Conservation (phyloP, 1,139 yeast species). For the Pneumocystis murina region DNA sequence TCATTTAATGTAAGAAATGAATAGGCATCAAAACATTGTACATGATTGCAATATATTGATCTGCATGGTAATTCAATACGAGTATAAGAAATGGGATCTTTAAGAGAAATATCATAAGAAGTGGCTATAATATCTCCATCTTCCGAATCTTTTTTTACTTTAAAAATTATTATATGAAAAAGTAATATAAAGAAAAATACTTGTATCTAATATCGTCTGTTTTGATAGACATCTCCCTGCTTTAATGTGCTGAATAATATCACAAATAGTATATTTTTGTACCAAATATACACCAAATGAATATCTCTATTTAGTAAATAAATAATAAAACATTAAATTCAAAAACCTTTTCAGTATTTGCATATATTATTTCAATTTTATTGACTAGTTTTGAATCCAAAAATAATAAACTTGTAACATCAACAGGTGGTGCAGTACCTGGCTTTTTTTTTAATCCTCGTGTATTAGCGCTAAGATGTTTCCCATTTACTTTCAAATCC, state of each 20-base stretch:
- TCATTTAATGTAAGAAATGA: slow-evolving; percentile 27
- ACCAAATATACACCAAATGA: slow-evolving; percentile 22
- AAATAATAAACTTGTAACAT: slow-evolving; percentile 20
- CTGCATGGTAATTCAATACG: slow-evolving; percentile 27
- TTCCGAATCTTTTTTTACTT: slow-evolving; percentile 17
- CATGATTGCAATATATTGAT: slow-evolving; percentile 26
- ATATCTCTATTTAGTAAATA: slow-evolving; percentile 14
- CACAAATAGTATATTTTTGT: slow-evolving; percentile 14
- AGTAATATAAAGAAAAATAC: slow-evolving; percentile 2
- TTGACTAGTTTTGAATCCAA: slow-evolving; percentile 12
- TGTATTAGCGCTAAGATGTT: slow-evolving; percentile 18
- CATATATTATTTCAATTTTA: slow-evolving; percentile 17
- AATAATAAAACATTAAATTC: neutral
- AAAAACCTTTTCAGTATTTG: slow-evolving; percentile 12
- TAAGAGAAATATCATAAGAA: slow-evolving; percentile 24
- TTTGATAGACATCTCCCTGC: slow-evolving; percentile 21
- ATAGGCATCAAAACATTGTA: slow-evolving; percentile 30
- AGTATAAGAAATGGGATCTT: slow-evolving; percentile 27
- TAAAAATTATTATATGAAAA: neutral
- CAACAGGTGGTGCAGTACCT: slow-evolving; percentile 29
- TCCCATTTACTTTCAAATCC: slow-evolving; percentile 18
- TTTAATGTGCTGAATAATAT: slow-evolving; percentile 20
- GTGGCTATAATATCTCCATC: slow-evolving; percentile 30
- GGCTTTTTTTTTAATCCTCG: slow-evolving; percentile 27
- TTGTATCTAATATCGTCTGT: slow-evolving; percentile 16